Evolutionary conservation across 805 yeast species (phyloP), one percentile per base, ranked within the genome.

Genomic region (Yarrowia bubula): DNA sequence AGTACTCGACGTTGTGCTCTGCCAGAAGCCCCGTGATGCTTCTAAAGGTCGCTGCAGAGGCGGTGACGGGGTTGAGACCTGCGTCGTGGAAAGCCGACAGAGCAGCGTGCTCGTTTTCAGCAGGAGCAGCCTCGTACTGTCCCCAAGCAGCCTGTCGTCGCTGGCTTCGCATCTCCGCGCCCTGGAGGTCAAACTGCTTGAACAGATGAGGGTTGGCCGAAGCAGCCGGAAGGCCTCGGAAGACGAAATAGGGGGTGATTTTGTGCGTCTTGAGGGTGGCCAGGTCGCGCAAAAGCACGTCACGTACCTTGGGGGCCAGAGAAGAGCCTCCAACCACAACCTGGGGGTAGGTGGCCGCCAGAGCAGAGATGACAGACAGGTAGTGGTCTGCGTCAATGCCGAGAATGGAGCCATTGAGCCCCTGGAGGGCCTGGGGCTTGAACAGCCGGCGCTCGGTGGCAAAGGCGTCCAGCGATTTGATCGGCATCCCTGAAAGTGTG

Each of bases 381-480:
- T 90, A 92, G 72, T 90, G 92, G 69, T 85, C 89, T 13, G 87
- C 95, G 73, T 92, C 97, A 50, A 91, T 88, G 65, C 96, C 97
- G 61, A 91, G 77, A 14, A 87, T 83, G 32, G 92, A 83, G 71
- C 86, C 85, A 65, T 80, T 83, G 66, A 91, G 78, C 3, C 84
- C 77, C 41, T 87, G 88, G 70, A 90, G 78, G 13, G 93, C 86
- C 68, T 83, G 77, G 17, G 86, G 79, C 58, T 81, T 79, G 55
- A 85, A 86, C 50, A 88, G 76, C 66, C 86, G 83, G 67, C 87
- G 82, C 69, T 90, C 96, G 70, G 85, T 84, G 48, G 88, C 78
- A 72, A 81, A 86, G 3, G 88, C 80, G 71, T 89, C 95, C 66
- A 89, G 80, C 3, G 90, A 82, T 71, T 78, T 82, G 70, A 84